Base-by-base conservation (phyloP, 106 monocot genomes). In the Apostasia shenzhenica region DNA sequence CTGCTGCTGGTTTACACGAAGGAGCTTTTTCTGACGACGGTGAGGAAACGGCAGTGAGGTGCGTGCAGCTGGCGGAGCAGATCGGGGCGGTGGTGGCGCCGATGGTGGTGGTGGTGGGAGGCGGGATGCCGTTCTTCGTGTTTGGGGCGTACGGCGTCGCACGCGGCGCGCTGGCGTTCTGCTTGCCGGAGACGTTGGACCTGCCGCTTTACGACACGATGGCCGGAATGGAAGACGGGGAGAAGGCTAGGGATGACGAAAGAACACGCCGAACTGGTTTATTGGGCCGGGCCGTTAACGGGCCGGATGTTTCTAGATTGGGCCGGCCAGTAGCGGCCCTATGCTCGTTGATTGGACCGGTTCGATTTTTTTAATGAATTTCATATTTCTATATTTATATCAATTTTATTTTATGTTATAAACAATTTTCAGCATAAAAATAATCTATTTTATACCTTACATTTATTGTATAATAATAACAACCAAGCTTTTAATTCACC, bases 11-110 rank as follows among this genome's bases (percentile, higher is more conserved):
- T 97, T 9, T 89, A 97, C 77, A 81, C 82, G 45, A 72, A 79
- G 14, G 92, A 91, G 86, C 72, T 97, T 54, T 97, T 97, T 49
- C 92, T 92, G 41, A 97, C 95, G 40, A 73, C 76, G 52, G 95
- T 95, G 75, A 79, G 95, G 78, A 95, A 78, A 74, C 80, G 2
- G 91, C 95, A 37, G 62, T 95, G 3, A 88, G 95, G 6, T 86
- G 84, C 40, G 76, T 79, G 40, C 46, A 80, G 12, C 91, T 86
- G 73, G 91, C 94, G 26, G 61, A 68, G 62, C 86, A 91, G 66
- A 68, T 81, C 70, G 95, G 91, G 5, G 95, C 88, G 6, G 79
- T 89, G 8, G 41, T 87, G 48, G 88, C 89, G 70, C 89, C 92
- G 8, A 49, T 97, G 78, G 84, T 92, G 80, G 91, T 90, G 71